Conservation (phyloP, 2,329 filamentous ascomycete species). For the Fusarium sororula region DNA sequence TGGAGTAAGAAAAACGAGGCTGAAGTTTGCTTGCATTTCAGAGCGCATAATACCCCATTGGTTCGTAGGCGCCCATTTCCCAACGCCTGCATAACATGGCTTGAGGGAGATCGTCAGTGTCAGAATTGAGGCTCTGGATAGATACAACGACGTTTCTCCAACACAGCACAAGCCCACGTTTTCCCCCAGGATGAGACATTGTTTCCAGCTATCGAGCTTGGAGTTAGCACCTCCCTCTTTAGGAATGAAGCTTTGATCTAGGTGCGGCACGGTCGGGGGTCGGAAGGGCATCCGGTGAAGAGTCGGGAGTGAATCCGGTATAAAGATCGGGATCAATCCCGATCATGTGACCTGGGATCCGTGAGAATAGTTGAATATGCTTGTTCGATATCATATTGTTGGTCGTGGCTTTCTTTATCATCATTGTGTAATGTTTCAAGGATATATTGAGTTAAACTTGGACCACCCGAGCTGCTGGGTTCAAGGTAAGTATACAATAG, state of each 20-base stretch:
- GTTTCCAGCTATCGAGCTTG: not conserved
- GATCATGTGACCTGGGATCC: conserved; percentile 12
- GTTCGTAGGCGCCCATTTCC: conserved; percentile 68
- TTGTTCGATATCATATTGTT: not conserved
- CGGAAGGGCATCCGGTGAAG: not conserved
- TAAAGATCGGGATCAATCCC: not conserved
- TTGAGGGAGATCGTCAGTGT: conserved; percentile 73
- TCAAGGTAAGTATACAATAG: not conserved
- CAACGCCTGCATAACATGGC: conserved; percentile 62
- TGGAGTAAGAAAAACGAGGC: conserved; percentile 54
- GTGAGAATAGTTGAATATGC: not conserved
- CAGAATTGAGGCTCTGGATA: conserved; percentile 62
- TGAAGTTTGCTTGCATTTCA: conserved; percentile 63
- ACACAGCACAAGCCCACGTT: not conserved
- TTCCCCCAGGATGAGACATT: not conserved
- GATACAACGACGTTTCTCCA: conserved; percentile 43
- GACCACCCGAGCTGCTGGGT: not conserved
- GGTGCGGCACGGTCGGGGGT: not conserved
- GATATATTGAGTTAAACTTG: not conserved
- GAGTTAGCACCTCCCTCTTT: conserved; percentile 13
- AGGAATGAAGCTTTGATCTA: not conserved
- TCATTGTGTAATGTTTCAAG: not conserved
- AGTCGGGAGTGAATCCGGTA: not conserved
- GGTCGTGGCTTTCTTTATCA: not conserved
- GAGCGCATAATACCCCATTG: conserved; percentile 69